A percentile compares a stretch with the other conserved stretches of the same genome.
phyloP scores from a whole-genome alignment of 352 stramenopile genomes.

The Phytophthora pisi region DNA sequence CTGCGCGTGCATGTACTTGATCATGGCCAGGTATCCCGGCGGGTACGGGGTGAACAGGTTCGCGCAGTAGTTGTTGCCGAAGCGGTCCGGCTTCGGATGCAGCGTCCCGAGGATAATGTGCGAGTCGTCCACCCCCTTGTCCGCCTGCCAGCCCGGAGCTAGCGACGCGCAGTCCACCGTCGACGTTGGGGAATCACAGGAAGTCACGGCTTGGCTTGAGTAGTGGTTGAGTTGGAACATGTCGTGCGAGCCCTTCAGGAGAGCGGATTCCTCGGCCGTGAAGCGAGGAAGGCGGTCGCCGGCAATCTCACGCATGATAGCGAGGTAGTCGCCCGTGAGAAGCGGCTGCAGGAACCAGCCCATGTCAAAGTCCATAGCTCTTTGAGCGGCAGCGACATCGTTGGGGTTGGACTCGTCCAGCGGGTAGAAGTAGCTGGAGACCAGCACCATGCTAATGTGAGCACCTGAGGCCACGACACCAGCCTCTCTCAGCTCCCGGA shows the following conservation, averaged over 20 bases:
- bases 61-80: constrained; percentile 47
- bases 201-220: constrained; percentile 64
- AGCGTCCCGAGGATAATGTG: constrained; percentile 66
- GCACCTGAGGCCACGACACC: constrained; percentile 46
- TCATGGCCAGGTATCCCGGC: constrained; percentile 44
- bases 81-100: constrained; percentile 33
- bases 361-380: constrained; percentile 90
- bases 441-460: constrained; percentile 93
- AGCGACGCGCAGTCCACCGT: constrained; percentile 38
- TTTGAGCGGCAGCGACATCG: constrained; percentile 69
- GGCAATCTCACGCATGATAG: constrained; percentile 85
- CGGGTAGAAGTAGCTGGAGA: constrained; percentile 80
- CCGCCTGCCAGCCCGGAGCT: constrained; percentile 41
- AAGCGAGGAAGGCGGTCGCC: constrained; percentile 90
- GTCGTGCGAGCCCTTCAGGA: constrained; percentile 88
- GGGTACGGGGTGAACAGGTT: constrained; percentile 49
- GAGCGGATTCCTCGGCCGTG: constrained; percentile 69
- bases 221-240: constrained; percentile 98
- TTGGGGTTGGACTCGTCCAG: constrained; percentile 61
- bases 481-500: constrained; percentile 71
- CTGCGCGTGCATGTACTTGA: constrained; percentile 47
- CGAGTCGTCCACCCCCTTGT: constrained; percentile 52
- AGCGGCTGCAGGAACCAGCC: constrained; percentile 94
- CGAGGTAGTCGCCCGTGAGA: constrained; percentile 90
- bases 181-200: constrained; percentile 51